Evolutionary conservation across 768 basidiomycete species (phyloP).

Genomic region (Terana coerulea): DNA sequence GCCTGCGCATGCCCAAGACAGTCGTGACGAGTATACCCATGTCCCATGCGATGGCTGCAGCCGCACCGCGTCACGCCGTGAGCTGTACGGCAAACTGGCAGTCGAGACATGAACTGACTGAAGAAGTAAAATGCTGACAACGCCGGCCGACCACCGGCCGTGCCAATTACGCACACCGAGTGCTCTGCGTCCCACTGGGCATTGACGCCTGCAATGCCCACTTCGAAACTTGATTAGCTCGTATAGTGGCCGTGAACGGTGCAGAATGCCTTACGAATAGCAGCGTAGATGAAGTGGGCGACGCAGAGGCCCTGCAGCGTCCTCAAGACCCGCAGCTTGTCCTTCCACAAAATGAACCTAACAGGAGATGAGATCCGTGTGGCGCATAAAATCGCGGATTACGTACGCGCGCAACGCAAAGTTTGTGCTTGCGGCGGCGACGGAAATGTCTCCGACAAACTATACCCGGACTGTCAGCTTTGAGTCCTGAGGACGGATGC

Average conservation of each 20-base stretch:
- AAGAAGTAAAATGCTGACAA: slow-evolving; percentile 5
- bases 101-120: slow-evolving; percentile 2
- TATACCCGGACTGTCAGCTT: not conserved
- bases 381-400: not conserved
- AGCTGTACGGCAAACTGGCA: not conserved
- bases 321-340: not conserved
- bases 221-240: not conserved
- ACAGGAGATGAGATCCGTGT: not conserved
- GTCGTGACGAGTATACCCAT: slow-evolving; percentile 11
- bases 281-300: not conserved
- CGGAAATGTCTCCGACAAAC: slow-evolving; percentile 5
- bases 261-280: not conserved
- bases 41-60: slow-evolving; percentile 15
- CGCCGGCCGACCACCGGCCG: not conserved
- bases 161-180: not conserved
- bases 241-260: not conserved
- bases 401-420: not conserved
- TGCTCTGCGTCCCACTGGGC: not conserved
- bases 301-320: not conserved
- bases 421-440: slow-evolving; percentile 1
- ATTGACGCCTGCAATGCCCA: not conserved
- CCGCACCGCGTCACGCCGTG: not conserved
- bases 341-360: not conserved
- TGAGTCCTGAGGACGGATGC: no score
- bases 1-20: slow-evolving; percentile 8